These are phyloP conservation scores for Russula lepida DNA, from an alignment of 768 basidiomycete species.

Conservation along the genomic window DNA sequence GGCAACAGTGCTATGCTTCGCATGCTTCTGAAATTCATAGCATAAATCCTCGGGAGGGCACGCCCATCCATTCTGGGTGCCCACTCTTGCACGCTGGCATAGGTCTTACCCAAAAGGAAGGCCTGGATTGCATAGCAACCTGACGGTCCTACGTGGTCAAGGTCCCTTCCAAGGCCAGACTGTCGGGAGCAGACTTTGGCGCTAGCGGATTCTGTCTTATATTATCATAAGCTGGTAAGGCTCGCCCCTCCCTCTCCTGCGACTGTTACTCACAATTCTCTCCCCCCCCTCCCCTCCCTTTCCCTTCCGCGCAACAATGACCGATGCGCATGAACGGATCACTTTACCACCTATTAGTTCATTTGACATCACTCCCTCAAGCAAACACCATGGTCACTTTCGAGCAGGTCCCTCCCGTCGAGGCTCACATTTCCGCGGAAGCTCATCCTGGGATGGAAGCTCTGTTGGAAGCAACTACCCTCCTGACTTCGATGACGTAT, in stretches of 20 bases:
- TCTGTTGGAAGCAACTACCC: background rate
- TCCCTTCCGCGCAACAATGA: constrained; percentile 8
- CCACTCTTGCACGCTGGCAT: constrained; percentile 19
- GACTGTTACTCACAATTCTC: background rate
- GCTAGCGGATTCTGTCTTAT: constrained; percentile 3
- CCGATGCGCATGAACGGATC: constrained; percentile 17
- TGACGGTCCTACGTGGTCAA: constrained; percentile 19
- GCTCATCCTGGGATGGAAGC: constrained; percentile 8
- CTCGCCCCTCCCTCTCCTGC: background rate
- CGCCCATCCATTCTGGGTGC: constrained; percentile 10
- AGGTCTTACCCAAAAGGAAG: constrained; percentile 17
- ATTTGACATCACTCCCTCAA: constrained; percentile 10
- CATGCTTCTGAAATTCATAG: constrained; percentile 16
- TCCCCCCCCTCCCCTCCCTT: background rate
- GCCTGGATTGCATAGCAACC: constrained; percentile 14
- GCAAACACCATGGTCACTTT: background rate
- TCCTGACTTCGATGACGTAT: constrained; percentile 1
- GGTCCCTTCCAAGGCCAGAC: constrained; percentile 4
- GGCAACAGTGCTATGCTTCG: constrained; percentile 15
- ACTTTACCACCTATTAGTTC: constrained; percentile 16
- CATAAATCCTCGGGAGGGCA: constrained; percentile 17
- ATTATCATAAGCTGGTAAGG: constrained; percentile 13
- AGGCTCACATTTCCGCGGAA: background rate
- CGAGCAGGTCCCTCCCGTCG: constrained; percentile 3
- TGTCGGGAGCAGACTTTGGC: constrained; percentile 4